Evolutionary conservation across 75 land plant species (phyloP).

Genomic region (Pinus albicaulis): DNA sequence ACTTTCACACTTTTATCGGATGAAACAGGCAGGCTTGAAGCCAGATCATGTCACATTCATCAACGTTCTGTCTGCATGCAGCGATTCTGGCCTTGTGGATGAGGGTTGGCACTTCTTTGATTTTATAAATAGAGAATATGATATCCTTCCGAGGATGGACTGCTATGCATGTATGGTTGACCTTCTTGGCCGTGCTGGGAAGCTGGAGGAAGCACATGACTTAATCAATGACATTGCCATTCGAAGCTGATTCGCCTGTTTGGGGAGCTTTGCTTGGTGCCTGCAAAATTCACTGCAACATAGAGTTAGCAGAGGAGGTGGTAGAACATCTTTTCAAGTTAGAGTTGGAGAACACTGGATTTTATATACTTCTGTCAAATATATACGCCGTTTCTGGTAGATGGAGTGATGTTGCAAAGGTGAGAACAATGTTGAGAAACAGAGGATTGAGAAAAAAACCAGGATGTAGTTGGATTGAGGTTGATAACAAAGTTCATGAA

Average conservation of each 20-base stretch:
- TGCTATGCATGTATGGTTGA: slow-evolving; percentile 23
- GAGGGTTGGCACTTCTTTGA: slow-evolving; percentile 13
- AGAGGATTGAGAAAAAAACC: slow-evolving; percentile 54
- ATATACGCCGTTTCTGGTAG: slow-evolving; percentile 14
- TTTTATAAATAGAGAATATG: slow-evolving; percentile 14
- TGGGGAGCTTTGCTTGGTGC: slow-evolving; percentile 24
- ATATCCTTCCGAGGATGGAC: slow-evolving; percentile 15
- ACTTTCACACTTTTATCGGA: slow-evolving; percentile 5
- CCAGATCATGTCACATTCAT: slow-evolving; percentile 17
- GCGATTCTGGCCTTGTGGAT: slow-evolving; percentile 13
- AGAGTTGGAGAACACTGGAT: slow-evolving; percentile 9
- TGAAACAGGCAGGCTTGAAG: slow-evolving; percentile 12
- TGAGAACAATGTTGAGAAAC: slow-evolving; percentile 52
- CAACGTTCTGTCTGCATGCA: slow-evolving; percentile 7
- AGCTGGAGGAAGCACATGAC: slow-evolving; percentile 11
- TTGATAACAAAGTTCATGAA: slow-evolving; percentile 41
- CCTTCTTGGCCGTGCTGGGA: slow-evolving; percentile 28
- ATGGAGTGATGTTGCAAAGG: slow-evolving; percentile 26
- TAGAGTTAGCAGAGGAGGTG: neutral
- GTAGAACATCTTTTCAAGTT: slow-evolving; percentile 6
- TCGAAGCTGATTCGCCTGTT: slow-evolving; percentile 11
- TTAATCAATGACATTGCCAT: slow-evolving; percentile 19
- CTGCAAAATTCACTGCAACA: slow-evolving; percentile 15
- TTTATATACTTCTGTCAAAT: slow-evolving; percentile 11
- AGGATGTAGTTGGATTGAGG: slow-evolving; percentile 77